Base-by-base conservation (phyloP, 768 basidiomycete species). In the Tremella yokohamensis region DNA sequence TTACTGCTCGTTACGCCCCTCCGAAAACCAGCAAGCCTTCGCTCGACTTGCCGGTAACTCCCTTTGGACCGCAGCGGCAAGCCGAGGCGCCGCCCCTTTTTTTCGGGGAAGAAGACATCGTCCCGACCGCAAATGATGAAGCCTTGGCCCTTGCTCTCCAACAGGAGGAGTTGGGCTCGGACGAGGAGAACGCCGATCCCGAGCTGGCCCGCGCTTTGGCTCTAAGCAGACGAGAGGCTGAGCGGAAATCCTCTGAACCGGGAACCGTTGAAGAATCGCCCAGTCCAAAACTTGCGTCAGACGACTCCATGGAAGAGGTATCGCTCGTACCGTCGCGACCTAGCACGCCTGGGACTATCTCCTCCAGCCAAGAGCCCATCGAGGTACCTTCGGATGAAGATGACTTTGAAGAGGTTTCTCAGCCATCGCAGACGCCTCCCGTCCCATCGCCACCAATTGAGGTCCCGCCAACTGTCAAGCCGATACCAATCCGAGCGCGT, bases 181-280 rank as follows among this genome's bases (percentile, higher is more conserved):
- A 92, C 89, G 88, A 90, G 91, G 82, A 79, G 11, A 80, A 83
- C 12, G 81, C 83, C 15, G 87, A 87, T 65, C 78, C 81, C 29
- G 80, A 80, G 47, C 74, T 89, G 38, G 81, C 83, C 7, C 65
- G 80, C n/a, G 87, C 84, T 1, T 79, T 66, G 38, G 69, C 65
- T 18, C 57, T 60, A 59, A 76, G 66, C 54, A 45, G 72, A 16
- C 51, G 57, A 45, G 64, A 68, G 54, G 58, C 55, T 15, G 68
- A 62, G 25, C 22, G 20, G 40, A 20, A 9, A n/a, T 8, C 16
- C 16, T 6, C 15, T 38, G n/a, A 34, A 34, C 29, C 40, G n/a
- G 25, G 22, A 34, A 25, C 18, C 1, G 18, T 40, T 20, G 19
- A n/a, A 24, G 40, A 42, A n/a, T 26, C 37, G 38, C 13, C 44